A percentile compares a stretch with the other conserved stretches of the same genome.
Conservation (phyloP, 345 rosid species). For the Corchorus capsularis region DNA sequence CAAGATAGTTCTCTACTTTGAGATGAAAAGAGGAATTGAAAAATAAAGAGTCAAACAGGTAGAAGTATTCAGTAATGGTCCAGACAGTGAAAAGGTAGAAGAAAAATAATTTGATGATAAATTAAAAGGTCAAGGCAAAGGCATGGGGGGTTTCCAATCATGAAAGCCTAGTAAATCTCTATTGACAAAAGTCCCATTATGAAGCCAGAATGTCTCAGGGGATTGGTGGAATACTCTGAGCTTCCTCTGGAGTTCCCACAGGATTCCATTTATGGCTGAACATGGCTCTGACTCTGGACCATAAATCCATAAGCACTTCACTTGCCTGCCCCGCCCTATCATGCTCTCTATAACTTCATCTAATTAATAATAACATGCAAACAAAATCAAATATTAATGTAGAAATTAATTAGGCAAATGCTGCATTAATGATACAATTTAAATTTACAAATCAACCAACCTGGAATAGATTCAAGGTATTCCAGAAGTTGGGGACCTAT, state of each 20-base stretch:
- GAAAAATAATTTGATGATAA: too few relatives aligned
- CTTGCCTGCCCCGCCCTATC: slow-evolving; percentile 68
- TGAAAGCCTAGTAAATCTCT: slow-evolving; percentile 65
- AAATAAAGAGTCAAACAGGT: too few relatives aligned
- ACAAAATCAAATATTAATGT: neutral
- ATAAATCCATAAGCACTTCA: slow-evolving; percentile 80
- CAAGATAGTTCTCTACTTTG: too few relatives aligned
- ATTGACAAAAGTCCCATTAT: slow-evolving; percentile 68
- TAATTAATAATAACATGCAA: slow-evolving; percentile 34
- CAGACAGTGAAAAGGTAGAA: too few relatives aligned
- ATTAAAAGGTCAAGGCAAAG: slow-evolving; percentile 50
- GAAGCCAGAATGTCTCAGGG: slow-evolving; percentile 93
- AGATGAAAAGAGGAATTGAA: too few relatives aligned
- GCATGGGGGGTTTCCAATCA: slow-evolving; percentile 78
- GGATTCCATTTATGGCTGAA: slow-evolving; percentile 77
- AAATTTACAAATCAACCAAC: slow-evolving; percentile 20
- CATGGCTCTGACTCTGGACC: slow-evolving; percentile 61
- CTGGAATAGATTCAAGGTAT: slow-evolving; percentile 78
- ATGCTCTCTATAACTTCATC: slow-evolving; percentile 62
- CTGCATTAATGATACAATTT: too few relatives aligned
- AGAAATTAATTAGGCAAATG: too few relatives aligned
- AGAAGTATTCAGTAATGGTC: too few relatives aligned
- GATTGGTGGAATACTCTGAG: slow-evolving; percentile 86
- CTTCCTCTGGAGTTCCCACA: slow-evolving; percentile 96
- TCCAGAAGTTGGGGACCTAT: slow-evolving; percentile 75